Evolutionary conservation across 2,329 filamentous ascomycete genomes (phyloP), one percentile per base, ranked within the genome.

Genomic region (Curvularia verruculosa): DNA sequence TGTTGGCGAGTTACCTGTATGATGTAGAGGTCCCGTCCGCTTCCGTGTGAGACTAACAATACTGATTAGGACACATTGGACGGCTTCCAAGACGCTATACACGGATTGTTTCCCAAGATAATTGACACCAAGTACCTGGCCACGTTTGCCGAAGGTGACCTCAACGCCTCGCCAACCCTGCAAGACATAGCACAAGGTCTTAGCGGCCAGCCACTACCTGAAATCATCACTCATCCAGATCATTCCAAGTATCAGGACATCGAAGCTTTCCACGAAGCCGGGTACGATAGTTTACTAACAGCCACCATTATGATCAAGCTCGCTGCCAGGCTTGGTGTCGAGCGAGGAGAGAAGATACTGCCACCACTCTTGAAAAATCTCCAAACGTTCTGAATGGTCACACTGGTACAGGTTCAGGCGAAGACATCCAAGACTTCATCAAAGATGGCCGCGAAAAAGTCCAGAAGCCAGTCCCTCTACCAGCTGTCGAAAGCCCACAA

Each of bases 41-140:
- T 44, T 15, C 26, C 18, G 13, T 5, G 13, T 3, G 13, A 41
- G 6, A 21, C 34, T 45, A 2, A 36, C 8, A 18, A 28, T 1
- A 26, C 9, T 50, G 9, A 12, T 5, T 24, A 63, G 52, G 73
- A 77, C 2, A 82, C 77, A 0, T 70, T 87, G 1, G 76, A 80
- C 2, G 81, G 82, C 21, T 90, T 89, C 64, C 76, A 80, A 37
- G 57, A 71, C 5, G 69, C 75, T 2, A 78, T 88, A 1, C 81
- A 86, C 60, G 64, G 78, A 10, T 65, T 84, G 3, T 87, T 87
- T 62, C 86, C 86, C 0, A 65, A 80, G 4, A 77, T 88, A 15
- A 77, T 88, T 18, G 86, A 88, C 61, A 88, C 86, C 0, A 88
- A 88, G 65, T 88, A 86, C 63, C 78, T 88, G 65, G 84, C 84